A percentile compares a stretch with the other conserved stretches of the same genome.
Evolutionary conservation across 2,329 filamentous ascomycete genomes (phyloP).

Genomic region (Penicillium sp.): DNA sequence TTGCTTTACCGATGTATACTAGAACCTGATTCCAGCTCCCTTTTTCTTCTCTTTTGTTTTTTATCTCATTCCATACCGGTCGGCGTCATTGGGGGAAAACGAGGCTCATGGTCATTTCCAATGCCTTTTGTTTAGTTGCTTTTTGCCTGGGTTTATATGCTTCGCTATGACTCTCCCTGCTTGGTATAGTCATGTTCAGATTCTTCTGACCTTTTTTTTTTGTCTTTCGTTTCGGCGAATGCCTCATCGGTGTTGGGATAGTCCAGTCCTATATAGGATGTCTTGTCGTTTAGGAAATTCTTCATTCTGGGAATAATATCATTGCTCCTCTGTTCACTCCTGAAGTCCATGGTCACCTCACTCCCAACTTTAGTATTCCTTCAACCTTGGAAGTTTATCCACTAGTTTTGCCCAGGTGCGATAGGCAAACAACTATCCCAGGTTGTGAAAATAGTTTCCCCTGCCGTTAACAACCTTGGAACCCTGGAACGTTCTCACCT

Average conservation of each 20-base stretch:
- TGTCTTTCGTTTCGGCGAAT: not conserved
- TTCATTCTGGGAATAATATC: slow-evolving; percentile 1
- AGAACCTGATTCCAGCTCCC: slow-evolving; percentile 10
- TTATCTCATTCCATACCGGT: slow-evolving; percentile 13
- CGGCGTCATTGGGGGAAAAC: slow-evolving; percentile 19
- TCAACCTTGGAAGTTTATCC: not conserved
- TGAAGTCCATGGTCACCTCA: not conserved
- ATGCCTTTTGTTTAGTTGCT: not conserved
- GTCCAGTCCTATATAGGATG: not conserved
- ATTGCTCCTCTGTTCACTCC: not conserved
- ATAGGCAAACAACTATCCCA: too few relatives aligned
- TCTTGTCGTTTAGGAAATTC: not conserved
- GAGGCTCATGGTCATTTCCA: slow-evolving; percentile 3
- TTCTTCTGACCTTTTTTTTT: not conserved
- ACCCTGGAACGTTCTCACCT: too few relatives aligned
- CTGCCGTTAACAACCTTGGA: too few relatives aligned
- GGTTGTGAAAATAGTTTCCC: too few relatives aligned
- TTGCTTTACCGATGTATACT: slow-evolving; percentile 21
- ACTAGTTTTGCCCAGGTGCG: too few relatives aligned
- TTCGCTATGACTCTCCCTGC: slow-evolving; percentile 6
- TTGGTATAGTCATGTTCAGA: not conserved
- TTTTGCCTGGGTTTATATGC: not conserved
- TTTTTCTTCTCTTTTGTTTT: slow-evolving; percentile 6
- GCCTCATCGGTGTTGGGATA: not conserved
- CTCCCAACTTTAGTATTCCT: not conserved